Percentiles rank a stretch among this genome's conserved stretches.
These are phyloP conservation scores for Fusarium udum DNA, from an alignment of 2,329 filamentous ascomycete species.

Conservation along the genomic window DNA sequence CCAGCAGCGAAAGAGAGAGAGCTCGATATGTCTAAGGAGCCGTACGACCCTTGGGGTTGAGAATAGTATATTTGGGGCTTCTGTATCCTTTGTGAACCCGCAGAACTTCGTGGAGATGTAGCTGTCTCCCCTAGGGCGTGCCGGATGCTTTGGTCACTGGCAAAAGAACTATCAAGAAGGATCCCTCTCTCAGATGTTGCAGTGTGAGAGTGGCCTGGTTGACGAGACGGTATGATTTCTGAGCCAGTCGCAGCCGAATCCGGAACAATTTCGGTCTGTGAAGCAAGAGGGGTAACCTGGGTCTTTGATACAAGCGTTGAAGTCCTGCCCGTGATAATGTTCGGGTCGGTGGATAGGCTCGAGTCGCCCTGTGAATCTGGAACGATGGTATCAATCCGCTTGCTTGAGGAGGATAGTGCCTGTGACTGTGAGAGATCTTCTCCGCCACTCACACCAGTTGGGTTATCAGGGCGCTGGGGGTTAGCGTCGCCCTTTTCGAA, in stretches of 20 bases:
- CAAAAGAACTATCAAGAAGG: background rate
- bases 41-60: conserved; percentile 26
- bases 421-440: background rate
- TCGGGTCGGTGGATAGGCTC: conserved; percentile 8
- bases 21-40: background rate
- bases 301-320: background rate
- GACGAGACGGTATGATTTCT: conserved; percentile 43
- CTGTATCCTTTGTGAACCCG: background rate
- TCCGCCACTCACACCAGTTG: background rate
- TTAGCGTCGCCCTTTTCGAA: background rate
- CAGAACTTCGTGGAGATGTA: background rate
- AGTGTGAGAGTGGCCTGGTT: conserved; percentile 31
- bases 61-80: conserved; percentile 28
- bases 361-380: conserved; percentile 39
- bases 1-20: background rate
- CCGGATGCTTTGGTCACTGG: background rate
- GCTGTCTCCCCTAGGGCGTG: background rate
- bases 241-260: conserved; percentile 19
- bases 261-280: conserved; percentile 17
- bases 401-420: conserved; percentile 2
- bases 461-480: background rate
- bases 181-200: background rate
- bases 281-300: background rate
- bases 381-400: conserved; percentile 14
- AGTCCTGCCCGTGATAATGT: background rate